Evolutionary conservation across 805 yeast genomes (phyloP), one percentile per base, ranked within the genome.

Genomic region (Candida xiaguanensis): DNA sequence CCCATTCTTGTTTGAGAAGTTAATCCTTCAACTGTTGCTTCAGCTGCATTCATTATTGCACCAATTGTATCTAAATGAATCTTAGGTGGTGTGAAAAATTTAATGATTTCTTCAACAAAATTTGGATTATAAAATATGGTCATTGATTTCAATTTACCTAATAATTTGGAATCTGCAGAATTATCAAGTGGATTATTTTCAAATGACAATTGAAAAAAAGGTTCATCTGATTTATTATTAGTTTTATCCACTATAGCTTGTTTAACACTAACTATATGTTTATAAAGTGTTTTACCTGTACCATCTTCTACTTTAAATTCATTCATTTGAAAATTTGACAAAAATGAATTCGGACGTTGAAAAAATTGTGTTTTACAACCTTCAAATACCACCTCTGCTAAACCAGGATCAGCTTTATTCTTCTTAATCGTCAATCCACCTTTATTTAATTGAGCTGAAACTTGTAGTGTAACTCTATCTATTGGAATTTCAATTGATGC

Each of bases 11-110:
- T 93, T 56, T 89, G 96, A 18, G 81, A 71, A 0, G 97, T 82
- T 46, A 93, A 69, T 2, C 95, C 97, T 53, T 89, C 96, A 42
- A 93, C 84, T 0, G 96, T 90, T 0, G 90, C 86, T 45, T 90
- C 96, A 0, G 99, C 99, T 1, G 96, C 98, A 58, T 78, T 82
- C 78, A 93, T 78, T 18, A 95, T 77, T 8, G 93, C 93, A 26
- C 89, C 91, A 16, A 93, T 79, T 0, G 97, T 89, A 52, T 90
- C 95, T 40, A 81, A 69, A 50, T 90, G 95, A 19, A 79, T 79
- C 43, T 79, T 80, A 15, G 96, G 96, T 1, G 97, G 96, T 34
- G 75, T 80, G 69, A 93, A 93, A 53, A 95, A 91, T 42, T 59
- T 63, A 12, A 76, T 72, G 36, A 93, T 70, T 42, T 80, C 84